Evolutionary conservation across 148 eudicot species (phyloP).

Genomic region (Rhododendron williamsianum): DNA sequence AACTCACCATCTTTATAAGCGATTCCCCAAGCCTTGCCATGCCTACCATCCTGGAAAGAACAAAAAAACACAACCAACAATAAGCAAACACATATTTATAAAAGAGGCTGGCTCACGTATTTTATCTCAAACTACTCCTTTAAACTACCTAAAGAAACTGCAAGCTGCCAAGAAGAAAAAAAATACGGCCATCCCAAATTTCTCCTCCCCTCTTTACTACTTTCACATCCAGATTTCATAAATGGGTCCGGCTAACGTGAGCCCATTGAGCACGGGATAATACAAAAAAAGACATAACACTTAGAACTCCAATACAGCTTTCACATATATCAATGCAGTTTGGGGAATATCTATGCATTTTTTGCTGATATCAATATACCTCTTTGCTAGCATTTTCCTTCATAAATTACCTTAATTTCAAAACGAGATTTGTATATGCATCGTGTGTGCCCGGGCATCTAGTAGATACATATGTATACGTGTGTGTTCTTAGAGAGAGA

Average conservation of each 20-base stretch:
- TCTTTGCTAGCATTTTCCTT: too few relatives aligned
- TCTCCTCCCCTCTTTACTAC: neutral
- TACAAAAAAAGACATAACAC: too few relatives aligned
- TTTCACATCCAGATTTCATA: neutral
- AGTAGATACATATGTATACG: neutral
- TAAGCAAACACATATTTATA: neutral
- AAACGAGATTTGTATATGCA: neutral
- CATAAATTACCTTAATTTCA: too few relatives aligned
- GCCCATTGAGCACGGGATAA: too few relatives aligned
- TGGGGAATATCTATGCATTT: too few relatives aligned
- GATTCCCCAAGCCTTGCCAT: slow-evolving; percentile 97
- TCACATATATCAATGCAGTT: too few relatives aligned
- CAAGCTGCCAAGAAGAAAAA: neutral
- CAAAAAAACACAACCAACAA: neutral
- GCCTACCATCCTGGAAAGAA: slow-evolving; percentile 71
- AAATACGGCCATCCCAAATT: neutral
- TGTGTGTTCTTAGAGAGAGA: neutral
- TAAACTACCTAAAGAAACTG: neutral
- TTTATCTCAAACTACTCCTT: neutral
- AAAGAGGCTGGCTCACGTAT: neutral
- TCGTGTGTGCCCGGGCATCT: neutral
- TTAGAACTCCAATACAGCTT: too few relatives aligned
- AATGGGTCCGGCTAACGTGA: too few relatives aligned
- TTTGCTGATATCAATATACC: too few relatives aligned
- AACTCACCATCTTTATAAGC: slow-evolving; percentile 73